phyloP scores from a whole-genome alignment of 2,329 filamentous ascomycete species.

The Neopestalotiopsis rosae region DNA sequence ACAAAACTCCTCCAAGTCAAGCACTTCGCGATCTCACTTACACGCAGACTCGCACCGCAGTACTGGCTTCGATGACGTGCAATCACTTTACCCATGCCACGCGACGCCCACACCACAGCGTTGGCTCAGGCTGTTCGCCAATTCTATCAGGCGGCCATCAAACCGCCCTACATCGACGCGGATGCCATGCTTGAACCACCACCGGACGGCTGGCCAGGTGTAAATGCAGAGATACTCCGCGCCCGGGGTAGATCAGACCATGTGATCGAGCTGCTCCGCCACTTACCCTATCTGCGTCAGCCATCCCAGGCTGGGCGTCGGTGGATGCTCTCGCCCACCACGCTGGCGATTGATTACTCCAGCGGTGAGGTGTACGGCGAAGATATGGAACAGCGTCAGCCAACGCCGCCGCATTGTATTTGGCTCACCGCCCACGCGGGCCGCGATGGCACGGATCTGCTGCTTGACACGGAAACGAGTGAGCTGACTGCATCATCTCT shows the following conservation, averaged over 20 bases:
- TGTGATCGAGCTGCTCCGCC: neutral
- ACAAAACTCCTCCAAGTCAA: neutral
- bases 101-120: neutral
- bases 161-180: neutral
- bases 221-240: neutral
- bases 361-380: conserved; percentile 1
- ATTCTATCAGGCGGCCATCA: conserved; percentile 3
- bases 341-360: conserved; percentile 4
- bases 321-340: conserved; percentile 8
- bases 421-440: conserved; percentile 4
- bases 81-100: neutral
- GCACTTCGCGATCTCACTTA: neutral
- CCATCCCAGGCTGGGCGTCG: neutral
- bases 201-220: conserved; percentile 1
- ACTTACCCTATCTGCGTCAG: conserved; percentile 8
- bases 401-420: conserved; percentile 2
- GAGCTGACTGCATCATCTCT: conserved; percentile 6
- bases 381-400: neutral
- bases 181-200: neutral
- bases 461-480: conserved; percentile 8
- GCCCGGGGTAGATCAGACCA: neutral
- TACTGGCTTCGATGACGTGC: neutral
- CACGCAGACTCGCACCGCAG: neutral
- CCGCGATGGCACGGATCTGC: neutral
- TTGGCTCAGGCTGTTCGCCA: conserved; percentile 5